Evolutionary conservation across 345 rosid genomes (phyloP).

Genomic region (Murraya koenigii): DNA sequence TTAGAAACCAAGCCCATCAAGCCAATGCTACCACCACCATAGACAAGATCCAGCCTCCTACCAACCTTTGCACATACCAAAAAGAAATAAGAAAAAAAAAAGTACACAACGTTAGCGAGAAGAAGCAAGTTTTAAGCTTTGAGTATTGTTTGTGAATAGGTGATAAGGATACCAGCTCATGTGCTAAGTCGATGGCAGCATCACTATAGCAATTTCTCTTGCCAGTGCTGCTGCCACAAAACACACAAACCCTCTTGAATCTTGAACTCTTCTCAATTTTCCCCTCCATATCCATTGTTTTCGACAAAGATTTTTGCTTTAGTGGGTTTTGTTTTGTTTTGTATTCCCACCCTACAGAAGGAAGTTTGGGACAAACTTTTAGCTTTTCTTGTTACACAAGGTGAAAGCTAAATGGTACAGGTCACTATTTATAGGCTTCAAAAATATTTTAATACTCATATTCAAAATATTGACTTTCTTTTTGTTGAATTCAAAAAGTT

Average conservation of each 20-base stretch:
- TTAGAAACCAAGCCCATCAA: conserved; percentile 92
- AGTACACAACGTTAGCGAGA: background rate
- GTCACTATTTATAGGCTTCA: conserved; percentile 13
- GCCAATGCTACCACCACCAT: conserved; percentile 96
- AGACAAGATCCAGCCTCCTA: conserved; percentile 78
- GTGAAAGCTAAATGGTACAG: background rate
- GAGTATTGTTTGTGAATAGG: background rate
- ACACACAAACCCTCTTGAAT: conserved; percentile 78
- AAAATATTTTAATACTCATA: background rate
- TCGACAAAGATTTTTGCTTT: background rate
- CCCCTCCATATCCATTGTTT: conserved; percentile 23
- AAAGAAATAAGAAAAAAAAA: background rate
- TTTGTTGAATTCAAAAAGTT: background rate
- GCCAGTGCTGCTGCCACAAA: conserved; percentile 86
- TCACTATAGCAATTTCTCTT: conserved; percentile 74
- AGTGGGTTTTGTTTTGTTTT: background rate
- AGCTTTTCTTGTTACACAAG: conserved; percentile 20
- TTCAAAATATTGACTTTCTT: background rate
- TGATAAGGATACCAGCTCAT: conserved; percentile 59
- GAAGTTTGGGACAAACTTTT: background rate
- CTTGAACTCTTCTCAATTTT: conserved; percentile 43
- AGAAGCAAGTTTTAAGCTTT: background rate
- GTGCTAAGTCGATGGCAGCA: conserved; percentile 78
- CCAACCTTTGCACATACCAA: conserved; percentile 39
- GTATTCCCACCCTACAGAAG: background rate